phyloP scores from a whole-genome alignment of 2,329 filamentous ascomycete species.

The Xylariaceae sp. region DNA sequence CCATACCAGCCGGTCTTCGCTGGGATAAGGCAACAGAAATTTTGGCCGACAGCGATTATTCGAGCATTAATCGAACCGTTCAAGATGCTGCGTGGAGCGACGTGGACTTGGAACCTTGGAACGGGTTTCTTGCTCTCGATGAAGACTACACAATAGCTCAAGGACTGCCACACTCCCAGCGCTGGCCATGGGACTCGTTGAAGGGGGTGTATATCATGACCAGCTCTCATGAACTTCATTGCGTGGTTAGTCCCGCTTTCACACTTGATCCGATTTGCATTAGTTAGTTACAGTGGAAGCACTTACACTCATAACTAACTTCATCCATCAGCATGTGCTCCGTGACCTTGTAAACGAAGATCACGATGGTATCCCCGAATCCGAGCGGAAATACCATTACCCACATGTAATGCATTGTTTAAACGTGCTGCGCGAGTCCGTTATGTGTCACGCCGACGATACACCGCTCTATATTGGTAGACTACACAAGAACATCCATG shows the following conservation, averaged over 20 bases:
- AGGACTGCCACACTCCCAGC: constrained; percentile 13
- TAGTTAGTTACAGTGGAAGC: not conserved
- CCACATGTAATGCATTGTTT: constrained; percentile 16
- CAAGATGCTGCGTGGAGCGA: constrained; percentile 13
- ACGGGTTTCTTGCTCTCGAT: constrained; percentile 14
- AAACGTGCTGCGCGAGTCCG: constrained; percentile 13
- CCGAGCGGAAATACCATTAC: constrained; percentile 13
- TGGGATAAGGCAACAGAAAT: constrained; percentile 15
- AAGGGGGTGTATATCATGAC: constrained; percentile 18
- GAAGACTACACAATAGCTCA: constrained; percentile 10
- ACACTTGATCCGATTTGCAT: too few relatives aligned
- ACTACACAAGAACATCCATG: constrained; percentile 14
- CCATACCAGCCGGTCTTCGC: constrained; percentile 10
- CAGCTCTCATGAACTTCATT: constrained; percentile 17
- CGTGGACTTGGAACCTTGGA: constrained; percentile 14
- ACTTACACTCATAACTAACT: not conserved
- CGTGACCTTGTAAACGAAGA: constrained; percentile 12
- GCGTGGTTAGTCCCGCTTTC: constrained; percentile 16
- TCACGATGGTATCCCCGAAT: constrained; percentile 11
- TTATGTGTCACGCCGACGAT: constrained; percentile 16
- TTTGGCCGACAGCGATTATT: constrained; percentile 5
- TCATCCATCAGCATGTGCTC: constrained; percentile 9
- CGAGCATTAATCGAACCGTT: constrained; percentile 11
- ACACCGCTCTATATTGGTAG: constrained; percentile 14
- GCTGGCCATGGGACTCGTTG: constrained; percentile 16